Evolutionary conservation across 2,329 filamentous ascomycete genomes (phyloP), one percentile per base, ranked within the genome.

Genomic region (Cladorrhinum sp.): DNA sequence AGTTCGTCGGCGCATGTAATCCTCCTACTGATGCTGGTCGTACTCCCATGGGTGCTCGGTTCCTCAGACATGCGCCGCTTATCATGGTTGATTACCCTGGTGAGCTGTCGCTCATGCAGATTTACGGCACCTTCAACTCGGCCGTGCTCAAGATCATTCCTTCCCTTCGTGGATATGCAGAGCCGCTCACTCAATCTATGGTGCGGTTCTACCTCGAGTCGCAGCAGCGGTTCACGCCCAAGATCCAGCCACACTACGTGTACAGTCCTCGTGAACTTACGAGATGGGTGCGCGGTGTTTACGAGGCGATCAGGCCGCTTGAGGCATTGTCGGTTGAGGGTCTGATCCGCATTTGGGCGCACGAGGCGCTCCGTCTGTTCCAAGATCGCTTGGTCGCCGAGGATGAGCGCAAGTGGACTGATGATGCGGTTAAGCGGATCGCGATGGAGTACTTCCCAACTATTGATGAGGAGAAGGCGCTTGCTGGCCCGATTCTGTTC

Each of bases 61-160:
- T 99, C 85, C 82, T 99, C 66, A 87, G 96, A 62, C 96, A 99
- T 74, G 92, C 95, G 16, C 95, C 95, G n/a, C 85, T 99, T 58
- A 90, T 99, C 76, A 99, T 99, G 96, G 96, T 99, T 48, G 95
- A 99, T 73, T 99, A 99, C 72, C 95, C 95, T 63, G 95, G 96
- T 70, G 92, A 99, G 77, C 82, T 92, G 49, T 99, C 96, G 2
- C 84, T 99, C 39, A 89, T 88, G 67, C 95, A 99, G 74, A 99
- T 99, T 67, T 99, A 99, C 73, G 95, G 96, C 68, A 98, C 96
- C 0, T 99, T 99, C 84, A 99, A 96, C 73, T 90, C 85, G 59
- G 95, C 96, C 9, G 87, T 99, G 49, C 88, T 99, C 72, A 99
- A 99, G 82, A 95, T 99, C 64, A 89, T 99, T 55, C 94, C 95